phyloP scores from a whole-genome alignment of 202 grass and related monocot species.

The Bolboschoenoplectus hybrid region DNA sequence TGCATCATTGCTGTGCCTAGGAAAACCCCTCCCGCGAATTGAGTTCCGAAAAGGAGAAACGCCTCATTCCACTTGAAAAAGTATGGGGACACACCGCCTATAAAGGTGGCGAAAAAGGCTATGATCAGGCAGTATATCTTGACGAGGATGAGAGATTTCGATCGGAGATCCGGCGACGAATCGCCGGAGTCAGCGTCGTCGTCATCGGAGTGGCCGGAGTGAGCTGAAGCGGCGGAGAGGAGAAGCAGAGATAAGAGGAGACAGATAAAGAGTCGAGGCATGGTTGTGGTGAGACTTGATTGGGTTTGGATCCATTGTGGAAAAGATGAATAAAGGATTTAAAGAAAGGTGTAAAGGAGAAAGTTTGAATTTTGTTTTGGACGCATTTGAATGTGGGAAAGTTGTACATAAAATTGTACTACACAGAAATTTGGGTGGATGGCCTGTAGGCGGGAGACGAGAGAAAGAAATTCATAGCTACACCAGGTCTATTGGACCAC shows the following conservation, averaged over 20 bases:
- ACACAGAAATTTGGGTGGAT: not conserved
- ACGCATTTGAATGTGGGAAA: constrained; percentile 5
- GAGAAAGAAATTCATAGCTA: not conserved
- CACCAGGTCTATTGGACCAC: not conserved
- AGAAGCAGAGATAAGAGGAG: constrained; percentile 35
- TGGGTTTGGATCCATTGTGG: not conserved
- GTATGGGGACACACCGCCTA: constrained; percentile 80
- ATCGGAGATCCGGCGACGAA: constrained; percentile 52
- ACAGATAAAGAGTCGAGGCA: not conserved
- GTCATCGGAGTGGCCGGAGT: constrained; percentile 37
- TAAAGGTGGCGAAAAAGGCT: constrained; percentile 67
- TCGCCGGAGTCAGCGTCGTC: constrained; percentile 23
- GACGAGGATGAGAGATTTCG: constrained; percentile 61
- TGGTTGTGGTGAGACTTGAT: constrained; percentile 34
- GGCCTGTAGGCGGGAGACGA: not conserved
- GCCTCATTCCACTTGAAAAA: constrained; percentile 90
- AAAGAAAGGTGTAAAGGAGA: not conserved
- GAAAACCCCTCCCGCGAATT: constrained; percentile 94
- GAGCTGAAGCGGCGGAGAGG: constrained; percentile 33
- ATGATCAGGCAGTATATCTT: constrained; percentile 83
- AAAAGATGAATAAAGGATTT: constrained; percentile 12
- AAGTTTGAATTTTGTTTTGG: constrained; percentile 19
- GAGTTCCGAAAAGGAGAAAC: constrained; percentile 81
- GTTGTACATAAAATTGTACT: constrained; percentile 26
- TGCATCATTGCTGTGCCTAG: constrained; percentile 93